A percentile compares a stretch with the other conserved stretches of the same genome.
phyloP scores from a whole-genome alignment of 192 early-diverging fungal genomes.

The Coemansia sp. region DNA sequence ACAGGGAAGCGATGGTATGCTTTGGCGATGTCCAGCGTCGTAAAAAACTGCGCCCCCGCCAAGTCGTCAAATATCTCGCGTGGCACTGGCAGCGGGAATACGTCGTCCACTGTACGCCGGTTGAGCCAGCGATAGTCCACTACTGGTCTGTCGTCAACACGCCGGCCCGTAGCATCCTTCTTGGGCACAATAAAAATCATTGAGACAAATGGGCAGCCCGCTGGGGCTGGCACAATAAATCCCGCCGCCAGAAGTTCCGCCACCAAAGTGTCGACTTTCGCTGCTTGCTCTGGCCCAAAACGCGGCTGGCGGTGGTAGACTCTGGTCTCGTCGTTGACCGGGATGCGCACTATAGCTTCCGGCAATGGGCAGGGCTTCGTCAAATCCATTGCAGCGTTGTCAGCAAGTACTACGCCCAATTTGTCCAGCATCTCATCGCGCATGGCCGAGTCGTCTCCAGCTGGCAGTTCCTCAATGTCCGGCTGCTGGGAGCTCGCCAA shows the following conservation, averaged over 20 bases:
- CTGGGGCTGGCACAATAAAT: conserved; percentile 1
- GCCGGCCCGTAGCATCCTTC: background rate
- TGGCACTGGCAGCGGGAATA: background rate
- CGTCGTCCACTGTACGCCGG: background rate
- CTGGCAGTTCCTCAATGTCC: background rate
- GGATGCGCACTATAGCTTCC: background rate
- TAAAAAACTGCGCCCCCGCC: background rate
- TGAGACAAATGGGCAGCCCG: background rate
- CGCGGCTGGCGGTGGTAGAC: background rate
- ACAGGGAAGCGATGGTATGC: background rate
- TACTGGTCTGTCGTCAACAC: background rate
- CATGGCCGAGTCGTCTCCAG: background rate
- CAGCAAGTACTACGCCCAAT: background rate
- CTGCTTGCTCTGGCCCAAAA: background rate
- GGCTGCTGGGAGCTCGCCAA: background rate
- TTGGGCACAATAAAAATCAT: conserved; percentile 7
- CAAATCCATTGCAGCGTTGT: background rate
- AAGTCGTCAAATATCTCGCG: background rate
- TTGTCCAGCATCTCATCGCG: background rate
- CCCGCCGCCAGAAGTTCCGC: background rate
- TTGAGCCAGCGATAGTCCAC: conserved; percentile 1
- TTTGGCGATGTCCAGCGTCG: background rate
- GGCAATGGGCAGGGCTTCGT: background rate
- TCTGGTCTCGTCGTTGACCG: background rate
- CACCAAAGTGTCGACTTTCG: background rate